A percentile compares a stretch with the other conserved stretches of the same genome.
Conservation (phyloP, 331 rosid genomes). For the Spiraea crenata region DNA sequence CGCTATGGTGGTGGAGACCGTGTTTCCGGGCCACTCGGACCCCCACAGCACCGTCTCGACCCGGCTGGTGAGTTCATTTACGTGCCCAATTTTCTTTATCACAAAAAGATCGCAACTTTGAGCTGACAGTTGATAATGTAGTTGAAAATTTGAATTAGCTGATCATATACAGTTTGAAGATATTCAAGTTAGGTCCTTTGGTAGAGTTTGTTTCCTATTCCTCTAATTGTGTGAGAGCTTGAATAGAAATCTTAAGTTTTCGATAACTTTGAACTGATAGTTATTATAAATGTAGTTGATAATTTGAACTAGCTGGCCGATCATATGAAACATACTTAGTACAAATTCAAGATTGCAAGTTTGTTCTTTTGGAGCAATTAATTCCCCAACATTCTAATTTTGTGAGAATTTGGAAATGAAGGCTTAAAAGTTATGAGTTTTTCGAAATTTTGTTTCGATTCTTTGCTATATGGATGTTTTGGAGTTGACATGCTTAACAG, state of each 20-base stretch:
- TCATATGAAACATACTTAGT: no score
- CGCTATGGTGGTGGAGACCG: slow-evolving; percentile 91
- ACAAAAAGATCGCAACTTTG: neutral
- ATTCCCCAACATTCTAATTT: no score
- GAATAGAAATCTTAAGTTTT: no score
- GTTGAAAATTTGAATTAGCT: neutral
- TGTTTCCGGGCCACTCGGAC: slow-evolving; percentile 61
- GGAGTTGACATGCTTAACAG: slow-evolving; percentile 43
- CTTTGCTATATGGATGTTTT: neutral
- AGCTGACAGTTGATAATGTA: neutral
- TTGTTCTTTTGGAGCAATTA: no score
- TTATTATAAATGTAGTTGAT: no score
- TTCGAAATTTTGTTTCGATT: neutral
- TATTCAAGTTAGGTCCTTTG: no score
- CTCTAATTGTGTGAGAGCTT: no score
- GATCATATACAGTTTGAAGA: neutral
- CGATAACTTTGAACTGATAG: no score
- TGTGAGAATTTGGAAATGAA: no score
- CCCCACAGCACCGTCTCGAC: slow-evolving; percentile 74
- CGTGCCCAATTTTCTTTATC: neutral
- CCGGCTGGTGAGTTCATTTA: slow-evolving; percentile 61
- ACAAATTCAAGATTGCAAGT: no score
- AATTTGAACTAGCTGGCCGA: no score
- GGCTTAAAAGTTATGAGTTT: neutral
- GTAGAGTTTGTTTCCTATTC: no score